Evolutionary conservation across 2,329 filamentous ascomycete genomes (phyloP).

Genomic region (Ophiostoma quercus): DNA sequence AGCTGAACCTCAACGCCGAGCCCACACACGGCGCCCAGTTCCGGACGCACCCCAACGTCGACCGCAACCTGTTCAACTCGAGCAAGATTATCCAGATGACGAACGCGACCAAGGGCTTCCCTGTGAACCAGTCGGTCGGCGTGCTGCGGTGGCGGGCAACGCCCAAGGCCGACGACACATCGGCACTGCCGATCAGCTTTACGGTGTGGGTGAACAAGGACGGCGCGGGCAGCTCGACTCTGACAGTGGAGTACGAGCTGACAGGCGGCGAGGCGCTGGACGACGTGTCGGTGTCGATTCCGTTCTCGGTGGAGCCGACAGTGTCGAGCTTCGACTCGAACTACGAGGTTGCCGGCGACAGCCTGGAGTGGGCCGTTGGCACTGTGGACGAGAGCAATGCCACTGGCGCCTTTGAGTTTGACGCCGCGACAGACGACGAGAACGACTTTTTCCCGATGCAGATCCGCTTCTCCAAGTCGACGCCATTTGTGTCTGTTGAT

Average conservation of each 20-base stretch:
- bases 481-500: constrained; percentile 86
- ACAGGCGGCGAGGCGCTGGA: constrained; percentile 72
- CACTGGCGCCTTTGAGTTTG: constrained; percentile 89
- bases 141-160: constrained; percentile 89
- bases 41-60: constrained; percentile 93
- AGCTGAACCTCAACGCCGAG: constrained; percentile 70
- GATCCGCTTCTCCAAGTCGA: constrained; percentile 78
- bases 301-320: constrained; percentile 78
- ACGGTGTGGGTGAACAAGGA: constrained; percentile 97
- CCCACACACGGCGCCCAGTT: constrained; percentile 83
- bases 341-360: constrained; percentile 90
- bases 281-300: constrained; percentile 83
- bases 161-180: constrained; percentile 72
- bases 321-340: constrained; percentile 91
- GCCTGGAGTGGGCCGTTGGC: constrained; percentile 89
- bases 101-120: constrained; percentile 83
- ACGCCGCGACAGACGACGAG: constrained; percentile 80
- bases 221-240: constrained; percentile 70
- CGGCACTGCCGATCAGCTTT: constrained; percentile 85
- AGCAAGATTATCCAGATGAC: constrained; percentile 83
- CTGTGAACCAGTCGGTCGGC: constrained; percentile 86
- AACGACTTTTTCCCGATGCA: constrained; percentile 98
- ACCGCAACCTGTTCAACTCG: constrained; percentile 78
- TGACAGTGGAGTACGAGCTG: constrained; percentile 94
- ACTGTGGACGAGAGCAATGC: constrained; percentile 75